phyloP scores from a whole-genome alignment of 805 yeast species.

The Saturnispora silvae region DNA sequence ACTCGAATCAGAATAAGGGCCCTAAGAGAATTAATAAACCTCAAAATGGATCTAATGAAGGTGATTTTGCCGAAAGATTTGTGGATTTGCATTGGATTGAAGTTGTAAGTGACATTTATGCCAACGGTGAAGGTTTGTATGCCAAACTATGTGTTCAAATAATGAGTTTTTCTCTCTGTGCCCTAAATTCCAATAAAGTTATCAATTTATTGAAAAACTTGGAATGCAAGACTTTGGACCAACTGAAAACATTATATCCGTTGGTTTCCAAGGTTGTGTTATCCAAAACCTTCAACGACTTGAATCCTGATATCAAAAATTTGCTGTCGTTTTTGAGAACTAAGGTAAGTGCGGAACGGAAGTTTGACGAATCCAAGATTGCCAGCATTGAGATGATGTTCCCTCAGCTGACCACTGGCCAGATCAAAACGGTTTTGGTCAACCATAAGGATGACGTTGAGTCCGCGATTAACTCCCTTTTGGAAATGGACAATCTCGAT shows the following conservation, averaged over 20 bases:
- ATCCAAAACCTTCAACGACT: constrained; percentile 34
- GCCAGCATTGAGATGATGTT: constrained; percentile 44
- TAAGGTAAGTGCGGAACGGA: not conserved
- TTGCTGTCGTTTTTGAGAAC: constrained; percentile 37
- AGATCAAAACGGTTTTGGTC: constrained; percentile 39
- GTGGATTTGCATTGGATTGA: constrained; percentile 49
- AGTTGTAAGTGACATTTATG: constrained; percentile 45
- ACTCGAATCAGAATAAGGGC: constrained; percentile 11
- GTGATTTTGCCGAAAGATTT: constrained; percentile 42
- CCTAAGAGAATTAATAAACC: constrained; percentile 13
- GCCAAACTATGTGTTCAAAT: constrained; percentile 36
- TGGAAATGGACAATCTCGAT: constrained; percentile 39
- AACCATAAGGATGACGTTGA: constrained; percentile 45
- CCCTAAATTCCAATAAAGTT: constrained; percentile 35
- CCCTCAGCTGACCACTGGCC: constrained; percentile 44
- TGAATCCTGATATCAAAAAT: constrained; percentile 43
- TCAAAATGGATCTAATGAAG: not conserved
- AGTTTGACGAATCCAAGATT: constrained; percentile 29
- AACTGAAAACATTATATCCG: constrained; percentile 38
- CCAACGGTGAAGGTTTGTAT: constrained; percentile 44
- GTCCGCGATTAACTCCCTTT: constrained; percentile 40
- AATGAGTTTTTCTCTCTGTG: constrained; percentile 41
- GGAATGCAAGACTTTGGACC: constrained; percentile 31
- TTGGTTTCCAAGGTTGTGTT: constrained; percentile 44
- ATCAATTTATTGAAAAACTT: constrained; percentile 33